phyloP scores from a whole-genome alignment of 257 asterid genomes.

The Craterostigma plantagineum region DNA sequence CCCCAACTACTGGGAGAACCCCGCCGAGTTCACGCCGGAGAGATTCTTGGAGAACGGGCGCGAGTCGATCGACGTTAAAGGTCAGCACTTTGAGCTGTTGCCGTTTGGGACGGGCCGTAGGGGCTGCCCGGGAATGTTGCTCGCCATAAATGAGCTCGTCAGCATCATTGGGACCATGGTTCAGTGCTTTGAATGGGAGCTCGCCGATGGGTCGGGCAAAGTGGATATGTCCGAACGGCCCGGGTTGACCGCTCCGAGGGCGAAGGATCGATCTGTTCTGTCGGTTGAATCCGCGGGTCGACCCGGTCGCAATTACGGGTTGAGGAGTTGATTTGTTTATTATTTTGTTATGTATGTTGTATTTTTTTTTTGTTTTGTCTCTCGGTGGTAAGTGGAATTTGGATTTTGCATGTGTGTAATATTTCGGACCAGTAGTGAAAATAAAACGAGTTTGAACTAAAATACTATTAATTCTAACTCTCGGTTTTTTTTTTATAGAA shows the following conservation, averaged over 20 bases:
- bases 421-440: no score
- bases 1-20: constrained; percentile 33
- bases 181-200: constrained; percentile 32
- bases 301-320: constrained; percentile 1
- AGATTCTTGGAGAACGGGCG: constrained; percentile 18
- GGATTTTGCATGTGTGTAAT: no score
- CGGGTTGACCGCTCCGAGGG: constrained; percentile 46
- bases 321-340: no score
- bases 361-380: no score
- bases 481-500: no score
- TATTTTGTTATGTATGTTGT: no score
- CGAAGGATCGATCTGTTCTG: constrained; percentile 26
- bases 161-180: constrained; percentile 25
- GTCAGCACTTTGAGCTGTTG: constrained; percentile 38
- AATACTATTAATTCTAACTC: no score
- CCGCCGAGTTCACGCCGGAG: constrained; percentile 31
- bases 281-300: constrained; percentile 15
- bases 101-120: constrained; percentile 56
- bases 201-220: constrained; percentile 8
- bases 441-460: no score
- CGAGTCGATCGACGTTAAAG: constrained; percentile 19
- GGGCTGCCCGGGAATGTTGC: constrained; percentile 45
- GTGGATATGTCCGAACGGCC: constrained; percentile 40
- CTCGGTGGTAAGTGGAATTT: no score
- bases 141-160: constrained; percentile 24